phyloP scores from a whole-genome alignment of 345 rosid genomes.

The Zanthoxylum bungeanum region DNA sequence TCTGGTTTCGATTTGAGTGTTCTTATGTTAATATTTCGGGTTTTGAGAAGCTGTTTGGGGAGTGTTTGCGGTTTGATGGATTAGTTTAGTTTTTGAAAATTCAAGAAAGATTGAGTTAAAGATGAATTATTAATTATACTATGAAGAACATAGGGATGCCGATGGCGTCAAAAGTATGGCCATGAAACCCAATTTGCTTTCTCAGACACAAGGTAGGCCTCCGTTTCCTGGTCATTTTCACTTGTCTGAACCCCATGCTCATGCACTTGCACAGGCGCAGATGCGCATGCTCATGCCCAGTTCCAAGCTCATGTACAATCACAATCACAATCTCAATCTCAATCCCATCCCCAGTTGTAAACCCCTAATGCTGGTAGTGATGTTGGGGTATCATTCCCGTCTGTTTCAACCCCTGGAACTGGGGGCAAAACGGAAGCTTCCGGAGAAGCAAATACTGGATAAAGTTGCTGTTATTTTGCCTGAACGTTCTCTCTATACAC shows the following conservation, averaged over 20 bases:
- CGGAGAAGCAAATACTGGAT: conserved; percentile 49
- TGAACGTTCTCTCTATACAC: conserved; percentile 47
- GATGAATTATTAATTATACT: conserved; percentile 39
- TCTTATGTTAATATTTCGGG: conserved; percentile 13
- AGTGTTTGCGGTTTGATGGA: conserved; percentile 9
- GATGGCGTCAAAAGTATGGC: conserved; percentile 26
- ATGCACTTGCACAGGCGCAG: conserved; percentile 33
- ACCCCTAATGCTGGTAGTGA: conserved; percentile 23
- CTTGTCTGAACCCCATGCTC: conserved; percentile 48
- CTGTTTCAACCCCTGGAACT: conserved; percentile 38
- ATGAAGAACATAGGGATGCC: conserved; percentile 29
- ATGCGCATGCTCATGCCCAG: conserved; percentile 34
- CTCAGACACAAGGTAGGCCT: conserved; percentile 33
- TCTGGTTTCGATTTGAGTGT: not conserved
- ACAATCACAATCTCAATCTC: conserved; percentile 16
- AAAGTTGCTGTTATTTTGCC: conserved; percentile 47
- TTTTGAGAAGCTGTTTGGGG: conserved; percentile 6
- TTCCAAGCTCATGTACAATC: conserved; percentile 28
- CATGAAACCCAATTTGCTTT: conserved; percentile 26
- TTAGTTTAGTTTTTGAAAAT: conserved; percentile 18
- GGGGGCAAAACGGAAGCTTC: conserved; percentile 37
- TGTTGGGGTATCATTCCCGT: conserved; percentile 27
- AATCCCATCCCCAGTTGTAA: conserved; percentile 31
- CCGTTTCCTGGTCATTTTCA: conserved; percentile 50
- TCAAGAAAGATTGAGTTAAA: not conserved